phyloP scores from a whole-genome alignment of 2,329 filamentous ascomycete species.

The Fusarium metavorans region DNA sequence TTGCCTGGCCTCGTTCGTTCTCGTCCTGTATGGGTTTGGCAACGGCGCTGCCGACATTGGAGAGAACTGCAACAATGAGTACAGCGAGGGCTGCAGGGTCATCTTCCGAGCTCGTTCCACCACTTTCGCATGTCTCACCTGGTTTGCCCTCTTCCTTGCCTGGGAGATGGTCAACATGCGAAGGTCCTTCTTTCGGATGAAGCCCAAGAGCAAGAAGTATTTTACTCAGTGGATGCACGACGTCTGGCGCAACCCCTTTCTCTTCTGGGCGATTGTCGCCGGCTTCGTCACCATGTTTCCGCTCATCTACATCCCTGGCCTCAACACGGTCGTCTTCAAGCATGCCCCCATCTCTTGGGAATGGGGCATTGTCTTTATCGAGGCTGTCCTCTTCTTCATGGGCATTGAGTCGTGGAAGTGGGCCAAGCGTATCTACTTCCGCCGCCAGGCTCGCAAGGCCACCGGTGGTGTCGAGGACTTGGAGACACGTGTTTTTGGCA shows the following conservation, averaged over 20 bases:
- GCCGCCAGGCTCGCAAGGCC: slow-evolving; percentile 45
- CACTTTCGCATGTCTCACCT: slow-evolving; percentile 78
- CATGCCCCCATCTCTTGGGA: slow-evolving; percentile 70
- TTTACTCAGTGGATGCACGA: slow-evolving; percentile 75
- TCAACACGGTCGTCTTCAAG: slow-evolving; percentile 69
- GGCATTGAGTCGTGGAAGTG: slow-evolving; percentile 71
- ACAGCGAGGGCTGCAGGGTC: slow-evolving; percentile 64
- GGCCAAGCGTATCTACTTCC: slow-evolving; percentile 62
- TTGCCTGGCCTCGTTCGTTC: slow-evolving; percentile 64
- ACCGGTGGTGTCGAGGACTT: slow-evolving; percentile 40
- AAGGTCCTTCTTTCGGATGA: slow-evolving; percentile 79
- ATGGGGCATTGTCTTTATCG: slow-evolving; percentile 69
- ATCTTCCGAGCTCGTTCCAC: slow-evolving; percentile 79
- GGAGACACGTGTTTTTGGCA: slow-evolving; percentile 50
- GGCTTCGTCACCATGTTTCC: slow-evolving; percentile 62
- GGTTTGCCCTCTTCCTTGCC: slow-evolving; percentile 79
- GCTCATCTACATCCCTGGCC: slow-evolving; percentile 67
- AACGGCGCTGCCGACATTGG: slow-evolving; percentile 64
- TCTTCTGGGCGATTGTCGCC: slow-evolving; percentile 70
- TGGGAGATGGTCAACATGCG: slow-evolving; percentile 82
- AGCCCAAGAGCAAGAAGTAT: slow-evolving; percentile 69
- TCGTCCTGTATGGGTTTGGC: slow-evolving; percentile 64
- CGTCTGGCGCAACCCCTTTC: slow-evolving; percentile 77
- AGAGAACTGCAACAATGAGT: slow-evolving; percentile 68
- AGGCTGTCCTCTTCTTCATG: slow-evolving; percentile 66